Percentiles rank a stretch among this genome's conserved stretches.
Conservation (phyloP, 2,329 filamentous ascomycete genomes). For the Bipolaris sorokiniana region DNA sequence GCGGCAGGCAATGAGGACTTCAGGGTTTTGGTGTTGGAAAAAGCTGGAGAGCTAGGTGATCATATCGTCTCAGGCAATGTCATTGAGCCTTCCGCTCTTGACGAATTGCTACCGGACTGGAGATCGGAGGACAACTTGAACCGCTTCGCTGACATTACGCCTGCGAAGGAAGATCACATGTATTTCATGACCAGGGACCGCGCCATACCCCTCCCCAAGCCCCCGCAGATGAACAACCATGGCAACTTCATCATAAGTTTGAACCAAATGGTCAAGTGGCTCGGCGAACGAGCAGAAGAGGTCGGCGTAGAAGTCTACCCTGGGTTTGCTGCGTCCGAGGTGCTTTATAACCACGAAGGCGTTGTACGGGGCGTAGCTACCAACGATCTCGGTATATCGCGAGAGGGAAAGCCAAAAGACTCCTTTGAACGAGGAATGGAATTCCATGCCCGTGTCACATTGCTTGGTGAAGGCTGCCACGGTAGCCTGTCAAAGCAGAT, state of each 20-base stretch:
- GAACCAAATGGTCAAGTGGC: conserved; percentile 94
- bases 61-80: conserved; percentile 97
- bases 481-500: conserved; percentile 95
- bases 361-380: conserved; percentile 94
- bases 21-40: conserved; percentile 88
- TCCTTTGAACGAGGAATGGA: conserved; percentile 97
- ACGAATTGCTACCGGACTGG: conserved; percentile 95
- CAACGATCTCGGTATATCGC: conserved; percentile 86
- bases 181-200: conserved; percentile 85
- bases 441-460: conserved; percentile 88
- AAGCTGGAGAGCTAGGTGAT: conserved; percentile 91
- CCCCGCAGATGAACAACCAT: conserved; percentile 97
- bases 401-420: conserved; percentile 84
- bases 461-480: conserved; percentile 95
- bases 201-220: conserved; percentile 80
- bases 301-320: conserved; percentile 94
- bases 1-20: conserved; percentile 96
- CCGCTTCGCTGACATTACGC: conserved; percentile 85
- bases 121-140: conserved; percentile 84
- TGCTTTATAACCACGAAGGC: conserved; percentile 85
- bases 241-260: conserved; percentile 97
- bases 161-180: conserved; percentile 85
- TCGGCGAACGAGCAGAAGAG: conserved; percentile 95
- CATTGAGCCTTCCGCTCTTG: conserved; percentile 83
- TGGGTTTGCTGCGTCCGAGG: conserved; percentile 91